Conservation (phyloP, 345 rosid genomes). For the Syzygium grande region DNA sequence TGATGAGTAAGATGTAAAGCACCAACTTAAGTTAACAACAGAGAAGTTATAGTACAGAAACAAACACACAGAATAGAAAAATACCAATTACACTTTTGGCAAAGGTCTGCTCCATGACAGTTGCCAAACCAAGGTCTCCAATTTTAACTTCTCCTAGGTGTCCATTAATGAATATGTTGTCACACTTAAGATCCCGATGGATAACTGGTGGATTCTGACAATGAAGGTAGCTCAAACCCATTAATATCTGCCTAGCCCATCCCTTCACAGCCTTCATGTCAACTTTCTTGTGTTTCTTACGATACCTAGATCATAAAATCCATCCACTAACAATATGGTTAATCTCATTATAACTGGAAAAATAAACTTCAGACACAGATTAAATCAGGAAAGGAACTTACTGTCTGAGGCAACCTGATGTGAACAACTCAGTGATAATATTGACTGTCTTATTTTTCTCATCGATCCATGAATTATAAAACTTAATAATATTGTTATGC, state of each 20-base stretch:
- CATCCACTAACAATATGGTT: slow-evolving; percentile 12
- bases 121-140: slow-evolving; percentile 96
- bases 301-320: slow-evolving; percentile 48
- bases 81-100: slow-evolving; percentile 95
- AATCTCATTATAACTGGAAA: slow-evolving; percentile 7
- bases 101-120: slow-evolving; percentile 79
- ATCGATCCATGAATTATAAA: slow-evolving; percentile 89
- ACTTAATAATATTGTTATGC: slow-evolving; percentile 71
- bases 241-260: slow-evolving; percentile 89
- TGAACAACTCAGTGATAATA: slow-evolving; percentile 85
- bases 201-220: slow-evolving; percentile 77
- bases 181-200: slow-evolving; percentile 94
- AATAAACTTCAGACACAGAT: not conserved
- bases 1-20: not conserved
- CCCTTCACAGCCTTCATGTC: slow-evolving; percentile 79
- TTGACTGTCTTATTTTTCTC: slow-evolving; percentile 86
- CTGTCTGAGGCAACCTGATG: slow-evolving; percentile 94
- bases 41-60: not conserved
- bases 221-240: slow-evolving; percentile 76
- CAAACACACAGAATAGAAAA: not conserved
- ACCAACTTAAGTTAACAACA: not conserved
- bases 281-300: slow-evolving; percentile 82
- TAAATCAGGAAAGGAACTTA: slow-evolving; percentile 29
- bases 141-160: slow-evolving; percentile 95
- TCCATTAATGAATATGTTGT: slow-evolving; percentile 90